Evolutionary conservation across 441 rosid genomes (phyloP).

Genomic region (Breynia disticha): DNA sequence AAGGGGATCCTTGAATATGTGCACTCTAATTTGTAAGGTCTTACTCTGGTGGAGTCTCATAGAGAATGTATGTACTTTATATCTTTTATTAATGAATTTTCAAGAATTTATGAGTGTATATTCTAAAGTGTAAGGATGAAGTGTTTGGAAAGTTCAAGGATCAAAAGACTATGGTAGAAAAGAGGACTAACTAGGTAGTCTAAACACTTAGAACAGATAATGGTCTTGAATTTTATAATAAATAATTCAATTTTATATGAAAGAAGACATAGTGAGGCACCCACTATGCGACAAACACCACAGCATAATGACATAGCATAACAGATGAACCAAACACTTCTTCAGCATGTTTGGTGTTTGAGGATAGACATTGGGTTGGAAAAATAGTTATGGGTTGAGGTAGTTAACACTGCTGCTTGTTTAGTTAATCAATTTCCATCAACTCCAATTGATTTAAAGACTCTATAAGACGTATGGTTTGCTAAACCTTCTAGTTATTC

Average conservation of each 20-base stretch:
- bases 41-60: no score
- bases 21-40: no score
- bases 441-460: not conserved
- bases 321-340: not conserved
- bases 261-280: not conserved
- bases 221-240: not conserved
- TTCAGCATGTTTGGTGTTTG: not conserved
- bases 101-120: slow-evolving; percentile 1
- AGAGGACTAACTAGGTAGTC: not conserved
- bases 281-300: not conserved
- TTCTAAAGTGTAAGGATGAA: not conserved
- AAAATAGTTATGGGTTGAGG: not conserved
- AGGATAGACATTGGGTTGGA: not conserved
- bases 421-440: not conserved
- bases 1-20: no score
- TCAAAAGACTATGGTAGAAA: slow-evolving; percentile 2
- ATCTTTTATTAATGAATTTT: not conserved
- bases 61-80: not conserved
- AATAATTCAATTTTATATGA: not conserved
- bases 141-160: not conserved
- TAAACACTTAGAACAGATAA: not conserved
- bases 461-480: not conserved
- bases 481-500: not conserved
- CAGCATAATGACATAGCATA: not conserved
- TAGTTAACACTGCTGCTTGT: not conserved